Percentiles rank a stretch among this genome's conserved stretches.
These are phyloP conservation scores for Catunica adiposa DNA, from an alignment of 2,329 filamentous ascomycete species.

Conservation along the genomic window DNA sequence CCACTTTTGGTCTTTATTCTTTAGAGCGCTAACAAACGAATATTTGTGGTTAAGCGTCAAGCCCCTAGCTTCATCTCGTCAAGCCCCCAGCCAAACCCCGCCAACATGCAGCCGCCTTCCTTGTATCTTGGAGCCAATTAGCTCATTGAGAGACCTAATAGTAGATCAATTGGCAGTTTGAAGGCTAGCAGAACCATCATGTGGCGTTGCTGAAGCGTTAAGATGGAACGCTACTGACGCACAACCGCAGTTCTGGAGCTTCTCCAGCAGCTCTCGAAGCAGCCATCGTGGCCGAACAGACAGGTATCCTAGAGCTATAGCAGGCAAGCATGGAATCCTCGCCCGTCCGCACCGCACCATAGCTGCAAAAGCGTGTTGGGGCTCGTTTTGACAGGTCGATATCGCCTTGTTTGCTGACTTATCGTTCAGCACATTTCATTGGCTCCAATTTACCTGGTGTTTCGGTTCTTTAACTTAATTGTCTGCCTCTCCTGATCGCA, in stretches of 20 bases:
- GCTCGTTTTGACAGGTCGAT: not conserved
- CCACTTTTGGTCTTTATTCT: not conserved
- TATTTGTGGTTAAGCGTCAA: not conserved
- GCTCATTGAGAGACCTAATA: no score
- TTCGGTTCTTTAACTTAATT: not conserved
- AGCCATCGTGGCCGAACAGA: no score
- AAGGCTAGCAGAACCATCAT: no score
- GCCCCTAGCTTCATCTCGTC: conserved; percentile 6
- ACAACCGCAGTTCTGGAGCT: not conserved
- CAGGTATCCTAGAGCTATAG: not conserved
- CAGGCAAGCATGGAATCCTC: not conserved
- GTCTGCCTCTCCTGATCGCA: not conserved
- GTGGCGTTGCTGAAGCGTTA: no score
- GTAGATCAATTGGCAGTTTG: no score
- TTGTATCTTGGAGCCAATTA: not conserved
- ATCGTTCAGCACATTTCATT: not conserved
- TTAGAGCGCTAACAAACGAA: not conserved
- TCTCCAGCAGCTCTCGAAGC: not conserved
- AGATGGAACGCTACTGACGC: no score
- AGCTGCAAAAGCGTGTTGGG: not conserved
- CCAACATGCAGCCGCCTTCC: not conserved
- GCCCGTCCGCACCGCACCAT: not conserved
- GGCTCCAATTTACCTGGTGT: not conserved
- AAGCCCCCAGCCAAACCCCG: not conserved
- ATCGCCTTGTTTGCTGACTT: conserved; percentile 1